phyloP scores from a whole-genome alignment of 164 flowering plant species.

The Stephania yunnanensis region DNA sequence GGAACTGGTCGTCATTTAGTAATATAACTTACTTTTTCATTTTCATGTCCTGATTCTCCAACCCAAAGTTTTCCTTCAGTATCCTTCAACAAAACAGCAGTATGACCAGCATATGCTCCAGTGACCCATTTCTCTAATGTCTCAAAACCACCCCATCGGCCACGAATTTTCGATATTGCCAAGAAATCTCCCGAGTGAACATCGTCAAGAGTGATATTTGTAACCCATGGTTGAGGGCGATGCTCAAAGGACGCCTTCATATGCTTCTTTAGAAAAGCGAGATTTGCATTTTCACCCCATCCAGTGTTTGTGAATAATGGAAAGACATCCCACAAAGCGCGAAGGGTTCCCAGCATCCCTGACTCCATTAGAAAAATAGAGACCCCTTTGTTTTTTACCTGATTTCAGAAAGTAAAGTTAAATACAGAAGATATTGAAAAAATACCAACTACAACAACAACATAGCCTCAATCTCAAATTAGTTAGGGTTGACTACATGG shows the following conservation, averaged over 20 bases:
- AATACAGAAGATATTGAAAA: not conserved
- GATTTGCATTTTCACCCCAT: constrained; percentile 91
- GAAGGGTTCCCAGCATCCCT: constrained; percentile 91
- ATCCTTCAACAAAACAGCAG: constrained; percentile 89
- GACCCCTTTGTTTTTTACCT: constrained; percentile 81
- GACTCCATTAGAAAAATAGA: constrained; percentile 96
- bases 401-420: constrained; percentile 13
- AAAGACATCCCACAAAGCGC: constrained; percentile 92
- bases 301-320: constrained; percentile 87
- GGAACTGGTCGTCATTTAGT: no score
- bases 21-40: constrained; percentile 53
- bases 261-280: constrained; percentile 79
- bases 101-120: constrained; percentile 95
- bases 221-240: constrained; percentile 90
- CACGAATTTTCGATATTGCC: constrained; percentile 91
- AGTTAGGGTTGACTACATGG: no score
- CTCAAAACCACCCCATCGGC: constrained; percentile 99
- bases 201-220: constrained; percentile 63
- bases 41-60: constrained; percentile 94
- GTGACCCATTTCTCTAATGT: constrained; percentile 96
- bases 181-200: constrained; percentile 95
- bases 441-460: not conserved
- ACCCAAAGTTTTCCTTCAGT: constrained; percentile 96
- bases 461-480: no score
- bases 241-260: constrained; percentile 76